Percentiles rank a stretch among this genome's conserved stretches.
Evolutionary conservation across 805 yeast species (phyloP).

Genomic region (Hyphopichia homilentoma): DNA sequence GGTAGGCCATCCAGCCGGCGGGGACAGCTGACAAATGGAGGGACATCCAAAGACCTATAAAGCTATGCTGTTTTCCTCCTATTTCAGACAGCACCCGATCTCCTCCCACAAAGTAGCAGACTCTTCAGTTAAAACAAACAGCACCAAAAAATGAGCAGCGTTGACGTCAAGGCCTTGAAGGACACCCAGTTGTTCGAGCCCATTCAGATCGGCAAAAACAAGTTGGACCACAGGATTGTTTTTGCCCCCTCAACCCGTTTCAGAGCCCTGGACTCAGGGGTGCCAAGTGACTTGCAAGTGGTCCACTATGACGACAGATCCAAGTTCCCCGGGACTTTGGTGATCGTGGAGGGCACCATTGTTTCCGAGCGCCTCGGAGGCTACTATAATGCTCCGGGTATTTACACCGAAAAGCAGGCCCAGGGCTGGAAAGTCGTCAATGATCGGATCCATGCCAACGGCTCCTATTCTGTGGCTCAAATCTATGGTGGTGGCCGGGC

Average conservation of each 20-base stretch:
- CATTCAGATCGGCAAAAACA: conserved; percentile 28
- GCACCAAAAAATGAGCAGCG: conserved; percentile 4
- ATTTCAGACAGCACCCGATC: conserved; percentile 21
- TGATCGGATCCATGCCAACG: conserved; percentile 43
- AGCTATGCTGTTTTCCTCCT: no score
- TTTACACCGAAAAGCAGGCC: conserved; percentile 45
- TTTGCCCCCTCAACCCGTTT: conserved; percentile 26
- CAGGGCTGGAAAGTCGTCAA: conserved; percentile 46
- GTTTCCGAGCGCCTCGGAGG: conserved; percentile 36
- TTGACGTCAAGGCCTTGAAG: conserved; percentile 9
- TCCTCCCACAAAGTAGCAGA: not conserved
- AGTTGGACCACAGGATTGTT: conserved; percentile 17
- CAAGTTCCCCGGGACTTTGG: conserved; percentile 24
- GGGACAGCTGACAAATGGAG: no score
- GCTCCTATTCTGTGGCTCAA: conserved; percentile 44
- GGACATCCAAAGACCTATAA: no score
- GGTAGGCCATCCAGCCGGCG: no score
- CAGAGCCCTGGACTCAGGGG: conserved; percentile 16
- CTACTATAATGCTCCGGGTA: conserved; percentile 45
- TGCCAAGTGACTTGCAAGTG: conserved; percentile 25
- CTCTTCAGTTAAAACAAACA: conserved; percentile 8
- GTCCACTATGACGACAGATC: conserved; percentile 30
- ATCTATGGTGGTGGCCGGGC: conserved; percentile 52
- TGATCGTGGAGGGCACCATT: conserved; percentile 31
- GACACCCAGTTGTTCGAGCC: conserved; percentile 27